phyloP scores from a whole-genome alignment of 1,139 yeast species.

The Torulaspora pretoriensis region DNA sequence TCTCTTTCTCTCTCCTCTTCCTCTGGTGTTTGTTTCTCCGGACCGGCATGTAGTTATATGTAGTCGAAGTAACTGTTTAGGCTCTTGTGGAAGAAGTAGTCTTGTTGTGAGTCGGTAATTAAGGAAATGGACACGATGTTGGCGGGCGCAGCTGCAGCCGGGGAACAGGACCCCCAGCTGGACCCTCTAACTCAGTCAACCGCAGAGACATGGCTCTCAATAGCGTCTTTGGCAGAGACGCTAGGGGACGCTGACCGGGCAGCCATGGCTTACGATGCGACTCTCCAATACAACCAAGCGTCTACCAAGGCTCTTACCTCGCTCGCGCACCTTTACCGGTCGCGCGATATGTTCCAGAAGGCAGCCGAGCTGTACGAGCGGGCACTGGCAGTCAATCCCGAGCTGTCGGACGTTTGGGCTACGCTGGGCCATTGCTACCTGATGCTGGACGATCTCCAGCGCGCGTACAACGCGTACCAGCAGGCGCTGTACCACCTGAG shows the following conservation, averaged over 20 bases:
- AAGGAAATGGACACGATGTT: constrained; percentile 12
- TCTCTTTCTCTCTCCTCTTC: not conserved
- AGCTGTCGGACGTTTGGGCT: constrained; percentile 97
- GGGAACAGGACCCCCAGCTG: constrained; percentile 22
- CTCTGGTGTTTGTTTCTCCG: not conserved
- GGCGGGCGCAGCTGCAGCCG: constrained; percentile 12
- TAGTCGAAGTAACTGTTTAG: not conserved
- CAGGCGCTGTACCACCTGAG: constrained; percentile 87
- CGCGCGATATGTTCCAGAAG: constrained; percentile 83
- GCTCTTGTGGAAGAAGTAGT: too few species aligned
- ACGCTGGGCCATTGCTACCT: constrained; percentile 92
- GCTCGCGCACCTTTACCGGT: constrained; percentile 82
- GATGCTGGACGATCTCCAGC: constrained; percentile 92
- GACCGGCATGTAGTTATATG: not conserved
- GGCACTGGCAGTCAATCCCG: constrained; percentile 75
- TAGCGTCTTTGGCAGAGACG: constrained; percentile 86
- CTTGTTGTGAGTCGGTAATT: constrained; percentile 4
- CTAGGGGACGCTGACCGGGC: constrained; percentile 89
- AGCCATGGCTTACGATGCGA: constrained; percentile 82
- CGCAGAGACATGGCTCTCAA: constrained; percentile 89
- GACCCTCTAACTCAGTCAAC: constrained; percentile 58
- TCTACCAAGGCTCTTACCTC: constrained; percentile 81
- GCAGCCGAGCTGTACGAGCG: constrained; percentile 93
- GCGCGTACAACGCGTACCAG: constrained; percentile 95
- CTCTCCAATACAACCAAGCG: constrained; percentile 79